Conservation (phyloP, 2,329 filamentous ascomycete species). For the Cladophialophora psammophila region DNA sequence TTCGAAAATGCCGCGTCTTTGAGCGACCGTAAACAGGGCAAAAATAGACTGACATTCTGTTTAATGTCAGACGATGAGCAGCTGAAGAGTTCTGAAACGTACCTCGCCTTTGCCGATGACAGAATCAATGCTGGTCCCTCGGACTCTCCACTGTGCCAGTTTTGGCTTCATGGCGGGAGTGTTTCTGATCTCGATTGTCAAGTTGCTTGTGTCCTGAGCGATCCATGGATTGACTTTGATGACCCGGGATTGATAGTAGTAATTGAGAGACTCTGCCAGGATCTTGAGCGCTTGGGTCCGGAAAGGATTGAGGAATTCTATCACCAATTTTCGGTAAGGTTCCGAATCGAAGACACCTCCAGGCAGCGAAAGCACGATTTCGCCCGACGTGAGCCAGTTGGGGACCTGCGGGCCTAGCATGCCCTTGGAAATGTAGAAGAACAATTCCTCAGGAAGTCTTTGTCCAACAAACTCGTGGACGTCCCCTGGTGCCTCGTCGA, state of each 20-base stretch:
- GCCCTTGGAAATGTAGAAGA: slow-evolving; percentile 86
- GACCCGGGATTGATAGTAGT: slow-evolving; percentile 81
- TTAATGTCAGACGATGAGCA: slow-evolving; percentile 35
- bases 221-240: slow-evolving; percentile 86
- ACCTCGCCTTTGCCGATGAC: slow-evolving; percentile 41
- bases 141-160: slow-evolving; percentile 75
- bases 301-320: slow-evolving; percentile 74
- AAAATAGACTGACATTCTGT: slow-evolving; percentile 29
- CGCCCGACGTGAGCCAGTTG: slow-evolving; percentile 80
- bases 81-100: neutral
- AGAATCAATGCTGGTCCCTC: slow-evolving; percentile 51
- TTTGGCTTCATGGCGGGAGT: slow-evolving; percentile 61
- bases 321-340: slow-evolving; percentile 82
- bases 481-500: slow-evolving; percentile 77
- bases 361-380: slow-evolving; percentile 81
- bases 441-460: slow-evolving; percentile 85
- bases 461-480: slow-evolving; percentile 91
- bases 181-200: slow-evolving; percentile 69
- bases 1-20: slow-evolving; percentile 73
- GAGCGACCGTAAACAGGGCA: slow-evolving; percentile 65
- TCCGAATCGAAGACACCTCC: slow-evolving; percentile 81
- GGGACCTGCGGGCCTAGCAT: slow-evolving; percentile 80
- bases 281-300: slow-evolving; percentile 79
- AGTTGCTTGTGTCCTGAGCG: slow-evolving; percentile 69
- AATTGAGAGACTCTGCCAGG: slow-evolving; percentile 78